Evolutionary conservation across 1,284 basidiomycete species (phyloP).

Genomic region (Heterobasidion occidentale): DNA sequence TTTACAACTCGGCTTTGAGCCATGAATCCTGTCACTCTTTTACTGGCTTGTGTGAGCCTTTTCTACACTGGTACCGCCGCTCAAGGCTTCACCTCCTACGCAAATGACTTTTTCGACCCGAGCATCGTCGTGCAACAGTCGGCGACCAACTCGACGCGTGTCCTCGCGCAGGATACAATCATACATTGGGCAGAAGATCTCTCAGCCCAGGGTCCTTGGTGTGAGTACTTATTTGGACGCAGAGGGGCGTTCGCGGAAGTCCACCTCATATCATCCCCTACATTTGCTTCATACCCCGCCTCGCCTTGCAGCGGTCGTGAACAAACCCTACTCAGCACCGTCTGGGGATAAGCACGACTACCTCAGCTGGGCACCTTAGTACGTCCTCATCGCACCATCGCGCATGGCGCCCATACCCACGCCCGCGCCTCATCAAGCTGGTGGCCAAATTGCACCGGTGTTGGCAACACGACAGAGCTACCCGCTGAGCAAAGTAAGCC

Average conservation of each 20-base stretch:
- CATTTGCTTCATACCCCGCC: no score
- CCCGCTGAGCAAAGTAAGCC: conserved; percentile 34
- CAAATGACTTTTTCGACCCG: conserved; percentile 47
- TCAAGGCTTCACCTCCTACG: conserved; percentile 29
- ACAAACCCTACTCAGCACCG: conserved; percentile 30
- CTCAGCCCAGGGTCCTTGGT: conserved; percentile 40
- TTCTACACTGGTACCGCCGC: conserved; percentile 13
- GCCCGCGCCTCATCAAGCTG: conserved; percentile 27
- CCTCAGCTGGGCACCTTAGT: conserved; percentile 52
- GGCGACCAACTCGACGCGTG: conserved; percentile 30
- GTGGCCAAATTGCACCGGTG: conserved; percentile 48
- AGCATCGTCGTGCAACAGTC: conserved; percentile 33
- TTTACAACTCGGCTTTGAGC: no score
- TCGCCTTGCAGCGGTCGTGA: conserved; percentile 20
- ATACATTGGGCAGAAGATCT: conserved; percentile 34
- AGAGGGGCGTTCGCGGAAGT: conserved; percentile 5
- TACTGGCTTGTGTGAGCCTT: conserved; percentile 4
- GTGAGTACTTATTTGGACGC: conserved; percentile 23
- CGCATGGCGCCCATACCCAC: background rate
- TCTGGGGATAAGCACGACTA: conserved; percentile 40
- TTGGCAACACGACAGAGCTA: conserved; percentile 34
- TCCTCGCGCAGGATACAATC: conserved; percentile 35
- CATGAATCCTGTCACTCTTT: background rate
- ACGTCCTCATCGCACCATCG: conserved; percentile 13
- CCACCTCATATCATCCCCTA: no score